Conservation (phyloP, 2,329 filamentous ascomycete genomes). For the Colletotrichum musicola region DNA sequence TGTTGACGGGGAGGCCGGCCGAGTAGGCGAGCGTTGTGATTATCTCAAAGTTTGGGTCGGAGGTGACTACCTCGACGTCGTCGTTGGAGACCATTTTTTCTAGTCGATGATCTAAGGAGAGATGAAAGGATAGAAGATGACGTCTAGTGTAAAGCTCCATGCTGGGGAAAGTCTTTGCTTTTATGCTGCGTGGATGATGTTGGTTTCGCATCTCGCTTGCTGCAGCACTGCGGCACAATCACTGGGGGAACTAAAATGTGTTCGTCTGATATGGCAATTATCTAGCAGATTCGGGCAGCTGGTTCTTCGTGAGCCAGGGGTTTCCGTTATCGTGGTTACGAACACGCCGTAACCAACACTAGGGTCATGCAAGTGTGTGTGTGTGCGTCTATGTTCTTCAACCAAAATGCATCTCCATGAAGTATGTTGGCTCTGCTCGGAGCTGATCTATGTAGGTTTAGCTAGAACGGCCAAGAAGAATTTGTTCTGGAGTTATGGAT, state of each 20-base stretch:
- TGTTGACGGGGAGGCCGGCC: background rate
- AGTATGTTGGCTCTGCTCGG: no score
- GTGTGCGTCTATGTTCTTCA: no score
- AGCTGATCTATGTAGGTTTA: no score
- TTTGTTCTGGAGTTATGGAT: no score
- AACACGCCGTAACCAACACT: no score
- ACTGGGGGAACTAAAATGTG: background rate
- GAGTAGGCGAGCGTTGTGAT: conserved; percentile 15
- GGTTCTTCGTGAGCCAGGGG: background rate
- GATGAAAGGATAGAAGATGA: background rate
- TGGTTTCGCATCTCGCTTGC: background rate
- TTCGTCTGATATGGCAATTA: background rate
- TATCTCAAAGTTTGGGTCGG: conserved; percentile 9
- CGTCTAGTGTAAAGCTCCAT: background rate
- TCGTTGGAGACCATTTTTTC: background rate
- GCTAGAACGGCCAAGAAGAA: no score
- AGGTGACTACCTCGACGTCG: conserved; percentile 9
- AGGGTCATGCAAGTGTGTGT: no score
- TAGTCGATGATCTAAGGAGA: background rate
- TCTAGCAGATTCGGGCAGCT: conserved; percentile 12
- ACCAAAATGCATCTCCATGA: no score
- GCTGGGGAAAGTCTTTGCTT: background rate
- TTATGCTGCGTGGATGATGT: background rate
- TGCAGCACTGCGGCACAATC: conserved; percentile 1
- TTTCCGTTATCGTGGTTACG: background rate